Conservation (phyloP, 352 stramenopile genomes). For the Phytophthora fragariaefolia region DNA sequence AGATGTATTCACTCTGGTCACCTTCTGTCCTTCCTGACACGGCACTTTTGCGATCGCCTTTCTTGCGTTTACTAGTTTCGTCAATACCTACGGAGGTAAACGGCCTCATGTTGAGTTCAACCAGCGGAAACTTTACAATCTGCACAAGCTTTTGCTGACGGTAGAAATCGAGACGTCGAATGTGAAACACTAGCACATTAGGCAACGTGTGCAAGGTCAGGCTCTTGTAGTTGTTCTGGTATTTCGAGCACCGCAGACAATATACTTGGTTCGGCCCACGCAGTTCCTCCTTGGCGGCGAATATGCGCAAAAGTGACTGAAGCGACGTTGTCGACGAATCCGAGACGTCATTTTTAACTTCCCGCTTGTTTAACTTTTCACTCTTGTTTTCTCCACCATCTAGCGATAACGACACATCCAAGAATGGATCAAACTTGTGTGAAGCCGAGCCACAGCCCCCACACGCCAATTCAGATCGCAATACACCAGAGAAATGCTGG, state of each 20-base stretch:
- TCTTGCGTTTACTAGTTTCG: conserved; percentile 31
- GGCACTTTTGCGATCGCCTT: conserved; percentile 11
- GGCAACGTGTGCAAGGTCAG: conserved; percentile 66
- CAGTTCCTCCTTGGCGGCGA: conserved; percentile 63
- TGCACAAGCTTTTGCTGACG: conserved; percentile 61
- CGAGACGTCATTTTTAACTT: background rate
- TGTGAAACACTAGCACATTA: conserved; percentile 78
- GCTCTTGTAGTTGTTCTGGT: conserved; percentile 68
- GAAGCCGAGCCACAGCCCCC: conserved; percentile 58
- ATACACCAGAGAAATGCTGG: conserved; percentile 71
- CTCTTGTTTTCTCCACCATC: conserved; percentile 26
- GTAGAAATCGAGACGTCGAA: conserved; percentile 78
- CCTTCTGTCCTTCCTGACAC: conserved; percentile 12
- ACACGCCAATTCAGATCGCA: conserved; percentile 67
- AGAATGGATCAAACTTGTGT: conserved; percentile 71
- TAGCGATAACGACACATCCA: conserved; percentile 76
- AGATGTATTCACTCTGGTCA: conserved; percentile 45
- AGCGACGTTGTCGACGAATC: conserved; percentile 32
- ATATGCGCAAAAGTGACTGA: conserved; percentile 46
- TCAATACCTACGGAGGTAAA: conserved; percentile 33
- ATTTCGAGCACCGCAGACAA: conserved; percentile 58
- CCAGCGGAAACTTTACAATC: conserved; percentile 63
- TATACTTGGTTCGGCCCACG: conserved; percentile 72
- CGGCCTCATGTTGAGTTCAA: conserved; percentile 46
- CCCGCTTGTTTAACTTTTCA: background rate